A percentile compares a stretch with the other conserved stretches of the same genome.
These are phyloP conservation scores for Crithidia brevicula DNA, from an alignment of 208 protist genomes.

Conservation along the genomic window DNA sequence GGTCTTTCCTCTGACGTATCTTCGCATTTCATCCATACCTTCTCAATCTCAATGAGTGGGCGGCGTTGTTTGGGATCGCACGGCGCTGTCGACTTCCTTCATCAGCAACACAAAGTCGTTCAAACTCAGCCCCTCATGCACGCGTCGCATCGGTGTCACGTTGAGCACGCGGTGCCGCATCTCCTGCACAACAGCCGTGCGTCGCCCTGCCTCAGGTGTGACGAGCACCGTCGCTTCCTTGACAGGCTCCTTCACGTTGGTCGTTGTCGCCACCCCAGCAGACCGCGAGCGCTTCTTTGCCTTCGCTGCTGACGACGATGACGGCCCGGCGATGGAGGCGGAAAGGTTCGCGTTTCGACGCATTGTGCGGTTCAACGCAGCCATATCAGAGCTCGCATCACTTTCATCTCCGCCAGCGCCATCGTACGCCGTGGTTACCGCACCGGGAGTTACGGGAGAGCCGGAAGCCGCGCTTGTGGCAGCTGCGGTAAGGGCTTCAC, in stretches of 20 bases:
- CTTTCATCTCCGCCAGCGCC: not conserved
- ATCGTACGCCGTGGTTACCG: not conserved
- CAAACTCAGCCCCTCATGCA: slow-evolving; percentile 56
- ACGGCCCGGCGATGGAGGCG: not conserved
- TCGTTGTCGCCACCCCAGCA: slow-evolving; percentile 2
- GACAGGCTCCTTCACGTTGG: slow-evolving; percentile 5
- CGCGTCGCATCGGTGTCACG: slow-evolving; percentile 59
- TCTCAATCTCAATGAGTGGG: not conserved
- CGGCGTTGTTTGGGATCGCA: slow-evolving; percentile 30
- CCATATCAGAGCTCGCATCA: not conserved
- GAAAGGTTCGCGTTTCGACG: slow-evolving; percentile 2
- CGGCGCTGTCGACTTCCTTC: slow-evolving; percentile 44
- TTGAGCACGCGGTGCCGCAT: slow-evolving; percentile 44
- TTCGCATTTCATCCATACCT: too few relatives aligned
- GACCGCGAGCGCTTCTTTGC: slow-evolving; percentile 14
- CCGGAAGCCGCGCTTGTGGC: not conserved
- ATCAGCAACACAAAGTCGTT: slow-evolving; percentile 45
- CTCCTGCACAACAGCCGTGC: slow-evolving; percentile 41
- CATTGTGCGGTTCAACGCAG: slow-evolving; percentile 2
- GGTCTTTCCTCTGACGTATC: too few relatives aligned
- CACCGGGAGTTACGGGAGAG: not conserved
- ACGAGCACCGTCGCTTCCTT: slow-evolving; percentile 39
- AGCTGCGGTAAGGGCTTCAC: not conserved
- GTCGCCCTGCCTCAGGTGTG: slow-evolving; percentile 44
- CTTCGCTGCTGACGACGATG: not conserved